Evolutionary conservation across 2,329 filamentous ascomycete species (phyloP).

Genomic region (Chaetomiaceae sp.): DNA sequence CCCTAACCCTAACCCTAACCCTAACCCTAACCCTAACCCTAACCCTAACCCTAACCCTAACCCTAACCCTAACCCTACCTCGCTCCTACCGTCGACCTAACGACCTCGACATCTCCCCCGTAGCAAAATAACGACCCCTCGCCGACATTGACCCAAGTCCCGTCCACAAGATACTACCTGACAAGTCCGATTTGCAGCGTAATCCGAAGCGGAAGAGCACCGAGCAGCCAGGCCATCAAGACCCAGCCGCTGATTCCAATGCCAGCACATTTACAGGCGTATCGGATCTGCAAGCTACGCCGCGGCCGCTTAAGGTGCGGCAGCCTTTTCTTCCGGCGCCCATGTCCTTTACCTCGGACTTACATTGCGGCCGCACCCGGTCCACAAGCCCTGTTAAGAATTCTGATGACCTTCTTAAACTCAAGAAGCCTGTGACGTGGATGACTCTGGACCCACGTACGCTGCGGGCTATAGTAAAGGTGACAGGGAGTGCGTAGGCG

Average conservation of each 20-base stretch:
- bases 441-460: slow-evolving; percentile 1
- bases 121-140: too few species aligned
- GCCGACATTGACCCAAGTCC: too few species aligned
- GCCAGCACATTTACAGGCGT: neutral
- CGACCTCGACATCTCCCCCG: too few species aligned
- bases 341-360: slow-evolving; percentile 2
- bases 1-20: too few species aligned
- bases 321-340: slow-evolving; percentile 1
- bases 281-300: slow-evolving; percentile 1
- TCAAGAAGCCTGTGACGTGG: slow-evolving; percentile 4
- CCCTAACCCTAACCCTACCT: too few species aligned
- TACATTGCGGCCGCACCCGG: too few species aligned
- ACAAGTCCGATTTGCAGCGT: too few species aligned
- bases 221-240: slow-evolving; percentile 1
- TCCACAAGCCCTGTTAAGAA: slow-evolving; percentile 5
- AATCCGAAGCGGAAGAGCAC: neutral
- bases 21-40: too few species aligned
- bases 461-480: slow-evolving; percentile 2
- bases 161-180: too few species aligned
- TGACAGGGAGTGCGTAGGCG: slow-evolving; percentile 4
- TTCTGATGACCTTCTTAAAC: slow-evolving; percentile 4
- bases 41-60: too few species aligned
- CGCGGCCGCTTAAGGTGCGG: neutral
- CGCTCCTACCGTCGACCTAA: too few species aligned
- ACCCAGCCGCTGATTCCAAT: neutral